Evolutionary conservation across 2,329 filamentous ascomycete genomes (phyloP).

Genomic region (Diaporthe vexans): DNA sequence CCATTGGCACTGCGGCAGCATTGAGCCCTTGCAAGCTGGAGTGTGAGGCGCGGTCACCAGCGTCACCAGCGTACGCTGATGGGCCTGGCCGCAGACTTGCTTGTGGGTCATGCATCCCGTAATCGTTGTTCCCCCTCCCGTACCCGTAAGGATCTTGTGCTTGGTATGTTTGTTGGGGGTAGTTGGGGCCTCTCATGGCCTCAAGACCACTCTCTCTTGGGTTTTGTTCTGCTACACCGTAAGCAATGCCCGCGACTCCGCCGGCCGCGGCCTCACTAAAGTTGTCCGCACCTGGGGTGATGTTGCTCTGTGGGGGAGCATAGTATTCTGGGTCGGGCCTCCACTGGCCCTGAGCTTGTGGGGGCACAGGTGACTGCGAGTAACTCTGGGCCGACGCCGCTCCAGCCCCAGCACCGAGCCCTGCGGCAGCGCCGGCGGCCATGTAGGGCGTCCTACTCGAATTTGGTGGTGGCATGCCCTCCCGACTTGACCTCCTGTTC

Average conservation of each 20-base stretch:
- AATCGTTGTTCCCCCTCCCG: constrained; percentile 26
- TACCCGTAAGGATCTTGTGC: constrained; percentile 45
- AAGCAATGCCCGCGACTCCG: constrained; percentile 77
- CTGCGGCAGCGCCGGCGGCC: constrained; percentile 45
- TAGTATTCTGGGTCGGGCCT: constrained; percentile 46
- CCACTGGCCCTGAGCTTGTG: constrained; percentile 45
- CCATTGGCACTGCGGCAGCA: constrained; percentile 50
- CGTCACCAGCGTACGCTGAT: constrained; percentile 42
- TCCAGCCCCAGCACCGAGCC: constrained; percentile 43
- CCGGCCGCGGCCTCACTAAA: constrained; percentile 73
- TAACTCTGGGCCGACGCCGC: constrained; percentile 48
- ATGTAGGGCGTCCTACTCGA: constrained; percentile 42
- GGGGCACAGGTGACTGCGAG: constrained; percentile 45
- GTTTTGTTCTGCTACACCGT: constrained; percentile 75
- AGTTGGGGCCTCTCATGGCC: constrained; percentile 62
- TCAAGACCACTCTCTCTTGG: constrained; percentile 75
- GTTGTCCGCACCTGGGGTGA: constrained; percentile 77
- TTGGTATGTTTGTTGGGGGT: constrained; percentile 48
- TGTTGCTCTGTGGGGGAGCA: constrained; percentile 53
- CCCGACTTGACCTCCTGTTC: constrained; percentile 52
- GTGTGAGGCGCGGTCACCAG: constrained; percentile 57
- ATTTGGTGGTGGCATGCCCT: constrained; percentile 42
- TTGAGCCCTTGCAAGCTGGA: constrained; percentile 58
- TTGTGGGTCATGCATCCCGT: constrained; percentile 32
- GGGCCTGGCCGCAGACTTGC: constrained; percentile 44